phyloP scores from a whole-genome alignment of 116 monocot species.

The Iris pallida region DNA sequence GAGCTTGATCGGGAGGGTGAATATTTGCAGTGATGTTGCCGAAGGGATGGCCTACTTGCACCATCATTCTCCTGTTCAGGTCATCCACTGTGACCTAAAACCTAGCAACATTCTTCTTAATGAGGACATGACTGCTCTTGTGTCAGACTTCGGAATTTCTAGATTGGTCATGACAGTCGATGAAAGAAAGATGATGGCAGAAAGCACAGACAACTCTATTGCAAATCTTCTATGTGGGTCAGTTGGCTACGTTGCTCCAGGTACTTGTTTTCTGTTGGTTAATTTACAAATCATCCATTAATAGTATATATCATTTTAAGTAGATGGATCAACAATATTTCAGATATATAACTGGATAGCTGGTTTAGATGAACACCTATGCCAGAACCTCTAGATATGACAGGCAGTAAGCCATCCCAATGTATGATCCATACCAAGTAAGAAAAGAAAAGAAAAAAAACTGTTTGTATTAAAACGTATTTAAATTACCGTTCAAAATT shows the following conservation, averaged over 20 bases:
- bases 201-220: constrained; percentile 9
- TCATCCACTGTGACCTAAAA: constrained; percentile 77
- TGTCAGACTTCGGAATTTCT: constrained; percentile 71
- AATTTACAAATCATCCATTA: too few species aligned
- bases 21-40: constrained; percentile 61
- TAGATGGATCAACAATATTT: too few species aligned
- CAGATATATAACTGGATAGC: too few species aligned
- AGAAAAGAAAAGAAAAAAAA: too few species aligned
- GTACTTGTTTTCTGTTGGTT: constrained; percentile 16
- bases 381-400: too few species aligned
- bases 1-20: constrained; percentile 38
- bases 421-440: too few species aligned
- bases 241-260: constrained; percentile 59
- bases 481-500: too few species aligned
- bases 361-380: too few species aligned
- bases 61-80: constrained; percentile 69
- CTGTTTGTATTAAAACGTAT: too few species aligned
- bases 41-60: constrained; percentile 86
- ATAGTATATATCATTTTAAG: too few species aligned
- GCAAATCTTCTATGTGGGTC: constrained; percentile 39
- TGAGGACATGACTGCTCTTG: constrained; percentile 68
- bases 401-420: too few species aligned
- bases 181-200: constrained; percentile 13
- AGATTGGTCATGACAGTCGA: constrained; percentile 28
- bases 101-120: constrained; percentile 74